Evolutionary conservation across 768 basidiomycete genomes (phyloP), one percentile per base, ranked within the genome.

Genomic region (Boletellus emodensis): DNA sequence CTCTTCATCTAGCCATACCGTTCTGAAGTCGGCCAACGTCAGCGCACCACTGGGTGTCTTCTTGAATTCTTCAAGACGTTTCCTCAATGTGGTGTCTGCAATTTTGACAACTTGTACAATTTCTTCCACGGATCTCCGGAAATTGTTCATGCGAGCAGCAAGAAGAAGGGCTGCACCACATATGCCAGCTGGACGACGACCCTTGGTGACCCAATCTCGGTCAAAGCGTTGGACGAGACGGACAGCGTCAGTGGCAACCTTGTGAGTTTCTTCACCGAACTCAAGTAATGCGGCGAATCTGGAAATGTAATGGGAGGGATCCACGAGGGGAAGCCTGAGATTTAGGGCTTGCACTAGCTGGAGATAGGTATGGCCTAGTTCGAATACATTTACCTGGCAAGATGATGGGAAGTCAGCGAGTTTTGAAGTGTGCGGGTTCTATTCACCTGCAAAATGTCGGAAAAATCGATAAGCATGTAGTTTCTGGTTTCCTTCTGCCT

Each of bases 71-170:
- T 94, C 89, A 14, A 99, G 73, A 15, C 96, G 82, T 68, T 95
- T 97, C 71, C 85, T 84, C 38, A 99, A 71, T 4, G 96, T 99
- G 11, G 84, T 85, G 61, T 97, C 94, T n/a, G 94, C 92, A 57
- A 97, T 96, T 72, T 98, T 99, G 57, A 98, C 96, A 14, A 99
- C 94, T 64, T 99, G 96, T 17, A 97, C 94, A 41, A 99, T 89
- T 69, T 99, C 96, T 63, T 94, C 90, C 11, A 97, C 78, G 22
- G 87, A 90, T 40, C 96, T 76, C 38, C 94, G 76, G 63, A 95
- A 98, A 68, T 96, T 96, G 72, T 95, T 97, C 96, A 99, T 98
- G 22, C 96, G 84, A 30, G 94, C 96, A 0, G 96, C 96, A 14
- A 99, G 81, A 36, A 98, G 78, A 26, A 98, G 79, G 24, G 91